Percentiles rank a stretch among this genome's conserved stretches.
Evolutionary conservation across 768 basidiomycete genomes (phyloP).

Genomic region (Tulasnella sp.): DNA sequence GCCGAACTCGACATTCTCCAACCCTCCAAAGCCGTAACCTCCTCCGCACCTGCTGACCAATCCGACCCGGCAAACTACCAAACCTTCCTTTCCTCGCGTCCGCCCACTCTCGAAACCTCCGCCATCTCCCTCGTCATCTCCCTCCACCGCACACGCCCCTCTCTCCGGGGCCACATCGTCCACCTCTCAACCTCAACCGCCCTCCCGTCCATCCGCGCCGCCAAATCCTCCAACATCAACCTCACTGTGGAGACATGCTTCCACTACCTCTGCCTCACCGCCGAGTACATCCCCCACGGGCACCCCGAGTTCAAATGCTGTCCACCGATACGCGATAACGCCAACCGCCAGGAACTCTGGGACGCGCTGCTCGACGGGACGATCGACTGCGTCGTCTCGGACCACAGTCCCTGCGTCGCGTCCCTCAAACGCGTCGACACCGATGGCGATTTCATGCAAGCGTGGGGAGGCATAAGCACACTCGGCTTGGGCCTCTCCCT

Average conservation of each 20-base stretch:
- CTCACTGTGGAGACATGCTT: slow-evolving; percentile 96
- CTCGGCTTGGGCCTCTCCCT: slow-evolving; percentile 82
- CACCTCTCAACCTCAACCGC: slow-evolving; percentile 83
- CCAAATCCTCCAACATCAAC: slow-evolving; percentile 45
- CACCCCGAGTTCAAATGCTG: slow-evolving; percentile 91
- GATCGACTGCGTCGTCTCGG: slow-evolving; percentile 90
- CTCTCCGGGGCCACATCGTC: slow-evolving; percentile 81
- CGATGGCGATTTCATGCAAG: slow-evolving; percentile 64
- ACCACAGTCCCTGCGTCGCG: slow-evolving; percentile 84
- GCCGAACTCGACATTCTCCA: slow-evolving; percentile 61
- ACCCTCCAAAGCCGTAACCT: not conserved
- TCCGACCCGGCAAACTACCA: slow-evolving; percentile 47
- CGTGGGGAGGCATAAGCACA: slow-evolving; percentile 92
- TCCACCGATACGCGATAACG: slow-evolving; percentile 70
- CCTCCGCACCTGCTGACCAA: not conserved
- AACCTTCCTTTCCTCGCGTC: slow-evolving; percentile 79
- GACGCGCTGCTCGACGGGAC: slow-evolving; percentile 64
- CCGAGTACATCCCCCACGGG: slow-evolving; percentile 60
- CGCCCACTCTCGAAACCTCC: slow-evolving; percentile 60
- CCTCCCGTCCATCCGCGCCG: slow-evolving; percentile 60
- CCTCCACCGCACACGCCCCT: slow-evolving; percentile 49
- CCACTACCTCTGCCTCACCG: slow-evolving; percentile 78
- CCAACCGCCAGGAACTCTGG: slow-evolving; percentile 70
- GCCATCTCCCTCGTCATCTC: slow-evolving; percentile 68
- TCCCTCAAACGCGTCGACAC: slow-evolving; percentile 60